A percentile compares a stretch with the other conserved stretches of the same genome.
phyloP scores from a whole-genome alignment of 345 rosid species.

The Adansonia digitata region DNA sequence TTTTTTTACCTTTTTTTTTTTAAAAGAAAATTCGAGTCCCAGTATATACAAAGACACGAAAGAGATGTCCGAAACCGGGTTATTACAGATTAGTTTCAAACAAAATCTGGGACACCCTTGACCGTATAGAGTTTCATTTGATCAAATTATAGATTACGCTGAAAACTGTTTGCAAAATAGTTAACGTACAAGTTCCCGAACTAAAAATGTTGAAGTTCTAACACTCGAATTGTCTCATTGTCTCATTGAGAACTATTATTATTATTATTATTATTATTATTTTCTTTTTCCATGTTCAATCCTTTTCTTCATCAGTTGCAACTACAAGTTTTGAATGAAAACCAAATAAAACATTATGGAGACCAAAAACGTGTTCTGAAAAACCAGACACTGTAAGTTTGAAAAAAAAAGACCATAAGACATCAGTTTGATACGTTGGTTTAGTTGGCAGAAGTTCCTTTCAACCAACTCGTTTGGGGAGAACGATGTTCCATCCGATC shows the following conservation, averaged over 20 bases:
- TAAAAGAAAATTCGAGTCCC: too few relatives aligned
- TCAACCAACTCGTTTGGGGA: slow-evolving; percentile 16
- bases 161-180: too few relatives aligned
- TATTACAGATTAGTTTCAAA: too few relatives aligned
- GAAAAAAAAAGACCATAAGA: not conserved
- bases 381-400: not conserved
- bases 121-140: too few relatives aligned
- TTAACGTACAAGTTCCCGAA: too few relatives aligned
- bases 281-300: not conserved
- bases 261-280: too few relatives aligned
- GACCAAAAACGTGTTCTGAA: not conserved
- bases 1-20: too few relatives aligned
- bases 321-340: not conserved
- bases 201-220: not conserved
- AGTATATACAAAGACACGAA: too few relatives aligned
- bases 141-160: too few relatives aligned
- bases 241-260: not conserved
- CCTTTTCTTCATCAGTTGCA: not conserved
- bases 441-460: slow-evolving; percentile 8
- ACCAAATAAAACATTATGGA: not conserved
- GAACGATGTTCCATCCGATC: slow-evolving; percentile 27
- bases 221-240: not conserved
- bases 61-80: too few relatives aligned
- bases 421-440: not conserved
- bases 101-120: too few relatives aligned